Evolutionary conservation across 768 basidiomycete genomes (phyloP).

Genomic region (Udeniomyces megalosporus): DNA sequence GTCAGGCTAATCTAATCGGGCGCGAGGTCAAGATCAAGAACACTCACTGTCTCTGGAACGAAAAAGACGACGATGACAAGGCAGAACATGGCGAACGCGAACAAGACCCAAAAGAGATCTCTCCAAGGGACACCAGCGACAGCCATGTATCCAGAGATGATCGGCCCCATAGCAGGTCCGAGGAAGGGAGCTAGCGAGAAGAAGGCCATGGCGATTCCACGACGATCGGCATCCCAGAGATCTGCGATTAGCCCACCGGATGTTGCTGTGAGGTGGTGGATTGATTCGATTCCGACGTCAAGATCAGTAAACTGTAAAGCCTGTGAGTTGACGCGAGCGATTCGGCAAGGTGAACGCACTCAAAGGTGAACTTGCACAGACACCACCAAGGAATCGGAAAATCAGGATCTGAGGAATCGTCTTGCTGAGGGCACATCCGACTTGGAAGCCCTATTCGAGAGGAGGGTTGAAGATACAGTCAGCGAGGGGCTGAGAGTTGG

Average conservation of each 20-base stretch:
- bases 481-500: conserved; percentile 13
- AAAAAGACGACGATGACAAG: conserved; percentile 12
- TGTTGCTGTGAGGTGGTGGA: conserved; percentile 17
- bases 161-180: conserved; percentile 24
- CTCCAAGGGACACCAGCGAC: conserved; percentile 3
- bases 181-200: conserved; percentile 22
- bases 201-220: conserved; percentile 14
- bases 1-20: too few species aligned
- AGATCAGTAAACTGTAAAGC: conserved; percentile 28
- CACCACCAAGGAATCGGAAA: conserved; percentile 32
- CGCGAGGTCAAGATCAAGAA: neutral
- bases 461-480: conserved; percentile 26
- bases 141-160: conserved; percentile 26
- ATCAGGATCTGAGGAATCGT: conserved; percentile 31
- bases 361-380: conserved; percentile 22
- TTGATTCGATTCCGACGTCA: conserved; percentile 27
- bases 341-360: neutral
- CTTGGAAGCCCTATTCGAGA: too few species aligned
- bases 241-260: conserved; percentile 29
- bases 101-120: conserved; percentile 12
- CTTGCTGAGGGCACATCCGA: conserved; percentile 32
- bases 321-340: conserved; percentile 26
- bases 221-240: conserved; percentile 10
- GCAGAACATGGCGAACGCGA: conserved; percentile 23
- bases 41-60: conserved; percentile 23